Percentiles rank a stretch among this genome's conserved stretches.
Evolutionary conservation across 768 basidiomycete species (phyloP).

Genomic region (Neoboletus subvelutipes): DNA sequence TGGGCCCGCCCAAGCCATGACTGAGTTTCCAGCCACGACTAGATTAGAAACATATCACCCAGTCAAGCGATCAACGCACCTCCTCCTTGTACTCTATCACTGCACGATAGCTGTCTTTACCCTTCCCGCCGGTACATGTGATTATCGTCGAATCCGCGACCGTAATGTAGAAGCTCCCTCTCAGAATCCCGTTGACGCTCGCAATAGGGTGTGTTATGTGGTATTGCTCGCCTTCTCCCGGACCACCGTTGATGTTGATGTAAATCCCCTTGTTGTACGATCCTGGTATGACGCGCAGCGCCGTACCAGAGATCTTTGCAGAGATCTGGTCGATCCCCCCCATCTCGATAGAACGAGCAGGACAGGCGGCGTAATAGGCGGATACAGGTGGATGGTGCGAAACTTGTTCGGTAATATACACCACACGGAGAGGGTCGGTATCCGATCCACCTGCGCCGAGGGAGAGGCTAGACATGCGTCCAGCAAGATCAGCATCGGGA

Average conservation of each 20-base stretch:
- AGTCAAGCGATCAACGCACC: conserved; percentile 45
- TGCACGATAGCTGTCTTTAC: conserved; percentile 64
- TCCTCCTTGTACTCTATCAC: conserved; percentile 97
- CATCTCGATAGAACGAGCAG: conserved; percentile 67
- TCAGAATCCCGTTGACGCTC: conserved; percentile 85
- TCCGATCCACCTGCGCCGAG: conserved; percentile 40
- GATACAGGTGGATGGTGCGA: conserved; percentile 98
- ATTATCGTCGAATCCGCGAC: conserved; percentile 77
- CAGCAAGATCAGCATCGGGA: conserved; percentile 41
- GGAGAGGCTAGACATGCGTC: conserved; percentile 61
- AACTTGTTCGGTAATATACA: conserved; percentile 89
- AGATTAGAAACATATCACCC: background rate
- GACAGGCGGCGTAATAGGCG: conserved; percentile 76
- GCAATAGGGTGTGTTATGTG: conserved; percentile 90
- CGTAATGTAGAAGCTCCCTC: conserved; percentile 91
- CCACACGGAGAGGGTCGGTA: conserved; percentile 55
- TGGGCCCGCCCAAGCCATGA: conserved; percentile 90
- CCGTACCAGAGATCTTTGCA: conserved; percentile 88
- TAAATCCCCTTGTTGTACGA: conserved; percentile 87
- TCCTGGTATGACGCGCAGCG: conserved; percentile 80
- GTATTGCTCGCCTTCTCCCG: conserved; percentile 77
- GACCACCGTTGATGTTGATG: conserved; percentile 70
- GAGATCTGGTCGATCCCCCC: conserved; percentile 90
- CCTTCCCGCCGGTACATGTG: conserved; percentile 72
- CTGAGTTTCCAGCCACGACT: conserved; percentile 30